These are phyloP conservation scores for Lumnitzera littorea DNA, from an alignment of 345 rosid genomes.

Conservation along the genomic window DNA sequence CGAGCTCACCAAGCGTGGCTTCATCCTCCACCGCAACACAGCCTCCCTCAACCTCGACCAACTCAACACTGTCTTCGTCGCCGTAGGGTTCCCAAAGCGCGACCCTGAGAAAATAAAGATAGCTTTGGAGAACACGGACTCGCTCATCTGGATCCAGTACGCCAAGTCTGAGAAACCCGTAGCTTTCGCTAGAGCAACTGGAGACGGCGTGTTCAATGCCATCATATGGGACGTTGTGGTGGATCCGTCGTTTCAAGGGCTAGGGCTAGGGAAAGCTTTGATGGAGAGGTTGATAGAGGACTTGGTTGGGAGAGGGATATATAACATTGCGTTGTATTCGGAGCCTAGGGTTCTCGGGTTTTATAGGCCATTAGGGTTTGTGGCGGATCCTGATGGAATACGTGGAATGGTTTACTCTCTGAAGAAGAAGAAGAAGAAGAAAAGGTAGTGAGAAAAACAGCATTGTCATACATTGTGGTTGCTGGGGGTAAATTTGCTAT, in stretches of 20 bases:
- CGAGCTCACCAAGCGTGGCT: slow-evolving; percentile 42
- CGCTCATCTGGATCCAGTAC: slow-evolving; percentile 62
- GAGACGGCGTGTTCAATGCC: slow-evolving; percentile 88
- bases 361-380: slow-evolving; percentile 81
- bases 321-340: slow-evolving; percentile 69
- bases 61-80: slow-evolving; percentile 67
- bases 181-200: slow-evolving; percentile 88
- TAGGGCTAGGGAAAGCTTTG: slow-evolving; percentile 81
- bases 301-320: slow-evolving; percentile 48
- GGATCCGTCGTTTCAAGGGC: slow-evolving; percentile 76
- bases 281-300: slow-evolving; percentile 73
- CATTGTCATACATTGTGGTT: too few species aligned
- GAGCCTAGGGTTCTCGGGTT: slow-evolving; percentile 93
- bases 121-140: slow-evolving; percentile 68
- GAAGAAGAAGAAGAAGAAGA: slow-evolving; percentile 42
- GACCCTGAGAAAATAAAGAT: slow-evolving; percentile 61
- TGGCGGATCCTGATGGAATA: slow-evolving; percentile 91
- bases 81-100: slow-evolving; percentile 87
- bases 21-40: slow-evolving; percentile 54
- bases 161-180: slow-evolving; percentile 56
- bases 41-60: slow-evolving; percentile 61
- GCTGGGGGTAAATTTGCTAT: too few species aligned
- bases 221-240: slow-evolving; percentile 98
- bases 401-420: slow-evolving; percentile 82
- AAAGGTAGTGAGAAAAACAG: slow-evolving; percentile 8